These are phyloP conservation scores for Cytospora piceicola DNA, from an alignment of 2,329 filamentous ascomycete genomes.

Conservation along the genomic window DNA sequence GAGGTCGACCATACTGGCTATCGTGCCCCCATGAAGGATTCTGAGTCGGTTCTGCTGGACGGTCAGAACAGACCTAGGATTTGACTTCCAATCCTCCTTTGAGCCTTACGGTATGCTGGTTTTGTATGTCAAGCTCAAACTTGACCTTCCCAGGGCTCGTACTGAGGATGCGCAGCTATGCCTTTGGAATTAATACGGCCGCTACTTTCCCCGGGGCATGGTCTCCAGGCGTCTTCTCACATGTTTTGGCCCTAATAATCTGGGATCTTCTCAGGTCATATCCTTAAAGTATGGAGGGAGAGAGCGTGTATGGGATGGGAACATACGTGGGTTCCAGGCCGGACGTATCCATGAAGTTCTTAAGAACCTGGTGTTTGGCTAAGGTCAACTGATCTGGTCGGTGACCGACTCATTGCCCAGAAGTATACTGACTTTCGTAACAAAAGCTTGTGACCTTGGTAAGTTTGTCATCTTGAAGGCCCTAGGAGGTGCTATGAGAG, in stretches of 20 bases:
- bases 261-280: slow-evolving; percentile 1
- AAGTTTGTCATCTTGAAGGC: slow-evolving; percentile 18
- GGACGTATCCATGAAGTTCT: slow-evolving; percentile 83
- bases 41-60: slow-evolving; percentile 70
- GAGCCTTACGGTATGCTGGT: slow-evolving; percentile 71
- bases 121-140: slow-evolving; percentile 75
- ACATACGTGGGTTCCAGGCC: slow-evolving; percentile 84
- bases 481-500: neutral
- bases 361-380: slow-evolving; percentile 68
- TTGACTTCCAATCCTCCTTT: neutral
- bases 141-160: slow-evolving; percentile 70
- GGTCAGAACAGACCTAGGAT: neutral
- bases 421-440: slow-evolving; percentile 20
- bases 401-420: neutral
- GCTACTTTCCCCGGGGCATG: neutral
- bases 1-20: slow-evolving; percentile 74
- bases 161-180: slow-evolving; percentile 67
- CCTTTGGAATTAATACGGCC: neutral
- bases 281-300: neutral
- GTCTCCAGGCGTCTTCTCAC: slow-evolving; percentile 12
- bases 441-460: slow-evolving; percentile 1
- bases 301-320: neutral
- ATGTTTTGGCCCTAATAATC: slow-evolving; percentile 22
- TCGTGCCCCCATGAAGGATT: slow-evolving; percentile 77
- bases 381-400: slow-evolving; percentile 8